Evolutionary conservation across 2,329 filamentous ascomycete species (phyloP).

Genomic region (Biscogniauxia sp.): DNA sequence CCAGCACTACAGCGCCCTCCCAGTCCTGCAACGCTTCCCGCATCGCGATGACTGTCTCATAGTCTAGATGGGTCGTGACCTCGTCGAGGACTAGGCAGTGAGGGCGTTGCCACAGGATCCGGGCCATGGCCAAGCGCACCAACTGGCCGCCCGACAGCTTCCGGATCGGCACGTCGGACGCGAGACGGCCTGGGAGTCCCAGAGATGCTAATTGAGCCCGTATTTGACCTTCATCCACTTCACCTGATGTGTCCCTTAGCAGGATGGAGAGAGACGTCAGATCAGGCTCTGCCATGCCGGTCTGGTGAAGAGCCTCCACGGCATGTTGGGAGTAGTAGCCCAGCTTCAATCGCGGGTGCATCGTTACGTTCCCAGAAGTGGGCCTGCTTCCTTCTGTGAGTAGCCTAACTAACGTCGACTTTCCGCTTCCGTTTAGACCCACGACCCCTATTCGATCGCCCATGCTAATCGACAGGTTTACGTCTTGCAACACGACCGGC

Average conservation of each 20-base stretch:
- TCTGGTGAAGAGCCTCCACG: constrained; percentile 63
- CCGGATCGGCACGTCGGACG: constrained; percentile 70
- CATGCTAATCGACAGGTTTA: constrained; percentile 67
- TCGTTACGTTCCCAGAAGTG: constrained; percentile 58
- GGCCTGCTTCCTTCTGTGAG: constrained; percentile 61
- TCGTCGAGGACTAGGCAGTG: constrained; percentile 77
- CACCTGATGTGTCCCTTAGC: constrained; percentile 49
- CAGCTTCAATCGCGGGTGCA: constrained; percentile 66
- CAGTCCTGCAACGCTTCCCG: constrained; percentile 64
- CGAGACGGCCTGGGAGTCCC: constrained; percentile 67
- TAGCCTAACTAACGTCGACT: constrained; percentile 73
- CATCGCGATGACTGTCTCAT: constrained; percentile 73
- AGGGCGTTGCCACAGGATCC: constrained; percentile 65
- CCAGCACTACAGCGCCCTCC: constrained; percentile 71
- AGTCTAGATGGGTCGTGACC: constrained; percentile 82
- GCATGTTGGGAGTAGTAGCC: constrained; percentile 81
- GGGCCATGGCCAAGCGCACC: constrained; percentile 63
- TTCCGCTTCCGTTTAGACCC: constrained; percentile 78
- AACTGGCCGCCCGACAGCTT: constrained; percentile 79
- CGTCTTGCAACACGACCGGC: constrained; percentile 54
- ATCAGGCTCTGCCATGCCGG: constrained; percentile 46
- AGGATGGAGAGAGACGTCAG: constrained; percentile 67
- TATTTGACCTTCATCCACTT: constrained; percentile 63
- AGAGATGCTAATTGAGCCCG: constrained; percentile 66
- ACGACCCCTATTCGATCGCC: constrained; percentile 74